Evolutionary conservation across 345 rosid genomes (phyloP).

Genomic region (Heritiera fomes): DNA sequence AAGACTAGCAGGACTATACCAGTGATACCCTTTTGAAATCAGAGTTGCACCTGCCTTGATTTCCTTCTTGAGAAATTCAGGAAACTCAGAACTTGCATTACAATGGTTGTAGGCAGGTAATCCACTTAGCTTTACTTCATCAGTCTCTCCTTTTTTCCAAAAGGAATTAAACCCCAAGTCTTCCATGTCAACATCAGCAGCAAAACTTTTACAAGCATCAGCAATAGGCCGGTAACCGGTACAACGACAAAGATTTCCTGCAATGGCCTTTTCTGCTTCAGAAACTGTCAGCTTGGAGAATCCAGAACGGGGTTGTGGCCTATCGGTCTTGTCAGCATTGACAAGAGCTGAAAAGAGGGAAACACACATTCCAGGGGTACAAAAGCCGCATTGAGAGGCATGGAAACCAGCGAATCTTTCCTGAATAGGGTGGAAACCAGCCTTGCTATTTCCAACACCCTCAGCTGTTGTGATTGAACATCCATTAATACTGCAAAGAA

Average conservation of each 20-base stretch:
- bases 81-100: conserved; percentile 44
- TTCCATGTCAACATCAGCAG: conserved; percentile 77
- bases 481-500: conserved; percentile 70
- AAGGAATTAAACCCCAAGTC: conserved; percentile 80
- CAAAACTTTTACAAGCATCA: conserved; percentile 89
- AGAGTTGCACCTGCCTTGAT: conserved; percentile 28
- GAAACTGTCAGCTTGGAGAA: conserved; percentile 60
- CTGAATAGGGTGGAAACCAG: conserved; percentile 81
- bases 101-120: conserved; percentile 44
- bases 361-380: conserved; percentile 92
- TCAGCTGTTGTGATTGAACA: conserved; percentile 80
- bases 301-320: conserved; percentile 47
- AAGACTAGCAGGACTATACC: conserved; percentile 53
- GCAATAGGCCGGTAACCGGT: conserved; percentile 89
- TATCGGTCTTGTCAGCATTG: conserved; percentile 50
- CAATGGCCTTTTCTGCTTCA: conserved; percentile 70
- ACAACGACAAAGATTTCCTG: conserved; percentile 86
- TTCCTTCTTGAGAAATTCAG: conserved; percentile 63
- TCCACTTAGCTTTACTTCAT: conserved; percentile 42
- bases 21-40: conserved; percentile 40
- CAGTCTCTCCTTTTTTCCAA: conserved; percentile 60
- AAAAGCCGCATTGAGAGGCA: conserved; percentile 91
- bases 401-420: conserved; percentile 72
- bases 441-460: conserved; percentile 72
- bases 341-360: conserved; percentile 73